Percentiles rank a stretch among this genome's conserved stretches.
phyloP scores from a whole-genome alignment of 2,329 filamentous ascomycete species.

The Huntiella abstrusa region DNA sequence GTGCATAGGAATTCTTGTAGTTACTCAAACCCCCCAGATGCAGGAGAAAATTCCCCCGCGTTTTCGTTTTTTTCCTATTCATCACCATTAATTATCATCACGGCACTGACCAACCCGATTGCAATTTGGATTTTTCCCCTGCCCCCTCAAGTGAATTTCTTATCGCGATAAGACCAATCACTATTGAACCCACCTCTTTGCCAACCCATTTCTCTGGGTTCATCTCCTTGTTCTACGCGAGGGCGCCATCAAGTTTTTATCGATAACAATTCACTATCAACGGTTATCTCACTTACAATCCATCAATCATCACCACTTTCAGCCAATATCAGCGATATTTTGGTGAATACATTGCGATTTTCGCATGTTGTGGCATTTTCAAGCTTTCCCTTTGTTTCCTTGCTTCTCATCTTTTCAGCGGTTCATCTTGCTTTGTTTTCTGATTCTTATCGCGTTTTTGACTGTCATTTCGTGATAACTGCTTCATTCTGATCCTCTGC shows the following conservation, averaged over 20 bases:
- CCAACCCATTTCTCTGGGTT: background rate
- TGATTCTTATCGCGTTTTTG: too few relatives aligned
- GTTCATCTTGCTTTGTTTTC: background rate
- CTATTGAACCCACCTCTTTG: background rate
- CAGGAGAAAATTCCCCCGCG: background rate
- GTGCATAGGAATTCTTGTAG: too few relatives aligned
- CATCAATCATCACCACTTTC: too few relatives aligned
- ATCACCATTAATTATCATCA: background rate
- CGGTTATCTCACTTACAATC: constrained; percentile 2
- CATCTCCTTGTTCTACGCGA: background rate
- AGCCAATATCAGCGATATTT: too few relatives aligned
- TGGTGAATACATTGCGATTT: too few relatives aligned
- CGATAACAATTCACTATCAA: constrained; percentile 5
- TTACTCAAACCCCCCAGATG: too few relatives aligned
- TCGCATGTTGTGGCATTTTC: too few relatives aligned
- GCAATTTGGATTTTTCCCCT: background rate
- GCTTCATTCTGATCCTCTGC: too few relatives aligned
- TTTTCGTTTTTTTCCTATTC: background rate
- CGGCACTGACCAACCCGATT: background rate
- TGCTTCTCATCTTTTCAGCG: background rate
- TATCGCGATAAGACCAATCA: constrained; percentile 2
- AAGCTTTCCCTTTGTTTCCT: background rate
- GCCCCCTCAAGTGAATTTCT: background rate
- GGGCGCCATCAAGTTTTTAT: constrained; percentile 2
- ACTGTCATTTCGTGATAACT: too few relatives aligned